Percentiles rank a stretch among this genome's conserved stretches.
phyloP scores from a whole-genome alignment of 495 filamentous ascomycete species.

The Sporormia fimetaria region DNA sequence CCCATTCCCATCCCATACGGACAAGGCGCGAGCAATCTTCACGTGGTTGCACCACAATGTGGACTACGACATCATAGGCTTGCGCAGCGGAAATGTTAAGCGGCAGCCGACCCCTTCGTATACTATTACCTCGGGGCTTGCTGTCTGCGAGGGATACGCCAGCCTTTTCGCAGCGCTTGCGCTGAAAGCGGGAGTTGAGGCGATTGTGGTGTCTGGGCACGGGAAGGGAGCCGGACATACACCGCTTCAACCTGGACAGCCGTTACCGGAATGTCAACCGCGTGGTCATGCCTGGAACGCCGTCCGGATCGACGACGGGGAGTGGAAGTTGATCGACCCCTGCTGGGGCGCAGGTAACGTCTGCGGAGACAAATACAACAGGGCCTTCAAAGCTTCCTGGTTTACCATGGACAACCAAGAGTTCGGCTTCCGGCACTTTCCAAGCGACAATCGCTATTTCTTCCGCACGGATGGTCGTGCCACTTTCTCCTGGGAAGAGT shows the following conservation, averaged over 20 bases:
- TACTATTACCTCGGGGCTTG: slow-evolving; percentile 60
- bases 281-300: slow-evolving; percentile 85
- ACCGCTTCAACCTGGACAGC: slow-evolving; percentile 42
- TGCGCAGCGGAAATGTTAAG: slow-evolving; percentile 55
- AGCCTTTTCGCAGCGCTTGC: slow-evolving; percentile 68
- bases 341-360: slow-evolving; percentile 84
- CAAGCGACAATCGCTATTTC: slow-evolving; percentile 52
- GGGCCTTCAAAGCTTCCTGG: slow-evolving; percentile 52
- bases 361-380: slow-evolving; percentile 46
- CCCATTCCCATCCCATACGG: slow-evolving; percentile 69
- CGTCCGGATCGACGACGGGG: slow-evolving; percentile 67
- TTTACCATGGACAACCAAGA: slow-evolving; percentile 77
- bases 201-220: slow-evolving; percentile 59
- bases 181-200: slow-evolving; percentile 58
- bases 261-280: slow-evolving; percentile 45
- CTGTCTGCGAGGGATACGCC: slow-evolving; percentile 89
- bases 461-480: slow-evolving; percentile 51
- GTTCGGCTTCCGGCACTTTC: slow-evolving; percentile 73
- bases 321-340: slow-evolving; percentile 84
- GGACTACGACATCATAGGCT: slow-evolving; percentile 63
- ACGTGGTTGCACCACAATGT: slow-evolving; percentile 95
- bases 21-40: slow-evolving; percentile 86
- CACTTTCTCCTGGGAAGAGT: slow-evolving; percentile 64
- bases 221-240: slow-evolving; percentile 75
- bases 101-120: slow-evolving; percentile 53